A percentile compares a stretch with the other conserved stretches of the same genome.
phyloP scores from a whole-genome alignment of 208 protist species.

The Crithidia fasciculata region DNA sequence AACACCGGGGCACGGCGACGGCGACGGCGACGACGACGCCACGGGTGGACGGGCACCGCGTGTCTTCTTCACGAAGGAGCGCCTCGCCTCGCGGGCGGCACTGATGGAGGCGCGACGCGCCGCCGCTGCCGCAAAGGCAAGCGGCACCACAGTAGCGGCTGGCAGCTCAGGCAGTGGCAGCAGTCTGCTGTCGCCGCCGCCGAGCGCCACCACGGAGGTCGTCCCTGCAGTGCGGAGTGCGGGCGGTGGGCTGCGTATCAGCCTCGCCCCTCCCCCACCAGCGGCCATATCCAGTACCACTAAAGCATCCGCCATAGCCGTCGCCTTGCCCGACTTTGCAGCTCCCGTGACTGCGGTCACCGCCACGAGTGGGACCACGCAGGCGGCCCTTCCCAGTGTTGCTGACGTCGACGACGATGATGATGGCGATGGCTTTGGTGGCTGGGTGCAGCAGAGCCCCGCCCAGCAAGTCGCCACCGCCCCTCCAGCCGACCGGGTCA shows the following conservation, averaged over 20 bases:
- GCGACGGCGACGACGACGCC: background rate
- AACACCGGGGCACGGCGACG: too few species aligned
- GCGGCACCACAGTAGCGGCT: too few species aligned
- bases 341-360: conserved; percentile 5
- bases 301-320: conserved; percentile 1
- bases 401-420: background rate
- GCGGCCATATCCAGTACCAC: background rate
- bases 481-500: background rate
- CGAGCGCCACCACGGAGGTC: background rate
- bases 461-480: background rate
- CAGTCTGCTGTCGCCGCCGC: too few species aligned
- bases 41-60: conserved; percentile 6
- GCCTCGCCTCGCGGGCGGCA: conserved; percentile 27
- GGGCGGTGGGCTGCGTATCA: conserved; percentile 1
- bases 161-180: too few species aligned
- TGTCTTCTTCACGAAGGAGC: conserved; percentile 41
- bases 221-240: background rate
- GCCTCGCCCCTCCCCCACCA: conserved; percentile 2
- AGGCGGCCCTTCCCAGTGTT: background rate
- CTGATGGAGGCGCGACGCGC: conserved; percentile 28
- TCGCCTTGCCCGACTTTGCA: conserved; percentile 16
- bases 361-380: background rate
- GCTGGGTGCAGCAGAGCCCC: conserved; percentile 20
- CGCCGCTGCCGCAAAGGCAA: conserved; percentile 9
- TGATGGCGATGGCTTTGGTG: conserved; percentile 27